Conservation (phyloP, 176 grass and related monocot genomes). For the Phyllostachys edulis region DNA sequence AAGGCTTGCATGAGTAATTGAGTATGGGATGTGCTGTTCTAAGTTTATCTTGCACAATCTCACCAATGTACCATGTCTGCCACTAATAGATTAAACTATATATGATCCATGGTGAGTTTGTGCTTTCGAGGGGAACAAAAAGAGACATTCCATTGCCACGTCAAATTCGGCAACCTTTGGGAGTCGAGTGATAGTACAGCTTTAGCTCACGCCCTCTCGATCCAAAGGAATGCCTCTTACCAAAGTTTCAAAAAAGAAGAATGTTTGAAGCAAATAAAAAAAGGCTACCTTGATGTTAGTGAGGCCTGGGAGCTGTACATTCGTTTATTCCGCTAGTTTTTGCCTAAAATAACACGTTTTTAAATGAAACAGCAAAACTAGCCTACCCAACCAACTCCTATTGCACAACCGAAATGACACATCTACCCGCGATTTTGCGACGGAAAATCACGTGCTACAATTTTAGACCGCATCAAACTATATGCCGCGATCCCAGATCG, state of each 20-base stretch:
- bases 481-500: too few relatives aligned
- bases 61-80: constrained; percentile 31
- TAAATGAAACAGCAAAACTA: too few relatives aligned
- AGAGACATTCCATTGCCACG: constrained; percentile 17
- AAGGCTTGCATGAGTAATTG: not conserved
- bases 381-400: too few relatives aligned
- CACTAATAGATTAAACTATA: not conserved
- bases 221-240: not conserved
- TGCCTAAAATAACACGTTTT: too few relatives aligned
- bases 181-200: constrained; percentile 22
- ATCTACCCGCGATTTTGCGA: too few relatives aligned
- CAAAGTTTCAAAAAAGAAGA: not conserved
- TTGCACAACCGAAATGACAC: too few relatives aligned
- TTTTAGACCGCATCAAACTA: too few relatives aligned
- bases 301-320: not conserved
- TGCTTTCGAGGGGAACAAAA: constrained; percentile 30
- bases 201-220: not conserved
- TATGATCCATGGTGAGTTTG: not conserved
- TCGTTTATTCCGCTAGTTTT: not conserved
- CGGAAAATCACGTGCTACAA: too few relatives aligned
- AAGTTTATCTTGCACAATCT: constrained; percentile 32
- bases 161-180: constrained; percentile 29
- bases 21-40: not conserved
- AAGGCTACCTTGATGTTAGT: not conserved
- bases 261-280: constrained; percentile 13